Percentiles rank a stretch among this genome's conserved stretches.
Evolutionary conservation across 257 asterid genomes (phyloP).

Genomic region (Solanum megistacrolobum): DNA sequence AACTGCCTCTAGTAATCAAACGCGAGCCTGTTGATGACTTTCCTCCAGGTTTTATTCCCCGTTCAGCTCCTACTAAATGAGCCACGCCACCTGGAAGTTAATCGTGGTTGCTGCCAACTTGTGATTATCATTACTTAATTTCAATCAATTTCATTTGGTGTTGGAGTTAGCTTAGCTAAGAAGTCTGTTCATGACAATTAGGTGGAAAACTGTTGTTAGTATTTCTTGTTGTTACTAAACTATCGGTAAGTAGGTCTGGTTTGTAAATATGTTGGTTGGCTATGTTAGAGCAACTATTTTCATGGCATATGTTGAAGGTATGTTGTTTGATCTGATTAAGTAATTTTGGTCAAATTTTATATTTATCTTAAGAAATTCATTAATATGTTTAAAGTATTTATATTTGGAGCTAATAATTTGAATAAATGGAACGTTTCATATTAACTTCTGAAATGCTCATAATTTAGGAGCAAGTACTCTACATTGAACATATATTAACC

Average conservation of each 20-base stretch:
- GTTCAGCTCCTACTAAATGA: neutral
- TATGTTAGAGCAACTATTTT: neutral
- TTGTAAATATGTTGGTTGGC: neutral
- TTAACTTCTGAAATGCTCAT: neutral
- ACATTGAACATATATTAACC: neutral
- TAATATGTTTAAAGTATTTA: neutral
- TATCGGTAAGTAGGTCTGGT: neutral
- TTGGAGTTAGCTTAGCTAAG: neutral
- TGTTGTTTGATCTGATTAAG: neutral
- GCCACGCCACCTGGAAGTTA: neutral
- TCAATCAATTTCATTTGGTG: neutral
- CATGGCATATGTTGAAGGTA: neutral
- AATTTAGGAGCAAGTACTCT: neutral
- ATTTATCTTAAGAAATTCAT: neutral
- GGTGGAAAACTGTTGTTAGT: neutral
- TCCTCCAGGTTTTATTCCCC: constrained; percentile 23
- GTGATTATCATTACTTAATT: neutral
- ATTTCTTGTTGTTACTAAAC: neutral
- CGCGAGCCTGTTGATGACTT: neutral
- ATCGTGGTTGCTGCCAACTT: neutral
- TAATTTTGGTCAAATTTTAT: neutral
- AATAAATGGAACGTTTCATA: neutral
- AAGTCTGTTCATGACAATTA: neutral
- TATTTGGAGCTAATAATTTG: neutral
- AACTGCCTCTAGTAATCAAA: neutral